Conservation (phyloP, 2,329 filamentous ascomycete genomes). For the Aspergillus ibericus region DNA sequence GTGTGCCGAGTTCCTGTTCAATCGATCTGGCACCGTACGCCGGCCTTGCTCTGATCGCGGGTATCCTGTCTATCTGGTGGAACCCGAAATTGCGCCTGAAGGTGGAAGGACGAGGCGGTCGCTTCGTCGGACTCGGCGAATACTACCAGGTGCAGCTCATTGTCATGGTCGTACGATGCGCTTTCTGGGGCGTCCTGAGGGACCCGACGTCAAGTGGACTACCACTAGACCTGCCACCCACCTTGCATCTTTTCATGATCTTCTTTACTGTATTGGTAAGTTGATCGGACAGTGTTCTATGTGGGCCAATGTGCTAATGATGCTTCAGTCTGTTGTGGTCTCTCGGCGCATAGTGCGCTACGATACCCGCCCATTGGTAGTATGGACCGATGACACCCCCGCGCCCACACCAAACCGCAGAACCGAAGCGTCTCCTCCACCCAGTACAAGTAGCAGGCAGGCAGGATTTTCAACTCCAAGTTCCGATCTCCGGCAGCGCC, state of each 20-base stretch:
- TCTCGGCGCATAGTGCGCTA: slow-evolving; percentile 42
- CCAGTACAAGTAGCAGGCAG: slow-evolving; percentile 18
- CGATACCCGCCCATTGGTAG: slow-evolving; percentile 43
- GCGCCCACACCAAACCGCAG: slow-evolving; percentile 27
- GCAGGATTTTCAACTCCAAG: slow-evolving; percentile 16
- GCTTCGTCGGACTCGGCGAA: slow-evolving; percentile 43
- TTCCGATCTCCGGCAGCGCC: slow-evolving; percentile 14
- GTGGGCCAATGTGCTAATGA: slow-evolving; percentile 19
- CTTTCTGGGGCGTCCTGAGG: slow-evolving; percentile 46
- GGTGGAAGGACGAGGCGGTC: slow-evolving; percentile 42
- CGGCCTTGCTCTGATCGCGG: slow-evolving; percentile 42
- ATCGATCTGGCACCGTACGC: slow-evolving; percentile 35
- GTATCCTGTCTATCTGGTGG: slow-evolving; percentile 50
- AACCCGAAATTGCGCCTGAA: slow-evolving; percentile 50
- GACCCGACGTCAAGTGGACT: slow-evolving; percentile 38
- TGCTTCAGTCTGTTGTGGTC: slow-evolving; percentile 35
- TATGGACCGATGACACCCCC: slow-evolving; percentile 42
- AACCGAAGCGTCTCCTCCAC: slow-evolving; percentile 17
- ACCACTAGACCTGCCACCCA: slow-evolving; percentile 30
- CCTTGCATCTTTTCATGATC: slow-evolving; percentile 43
- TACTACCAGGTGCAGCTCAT: slow-evolving; percentile 51
- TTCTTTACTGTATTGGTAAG: slow-evolving; percentile 42
- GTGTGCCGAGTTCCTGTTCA: slow-evolving; percentile 29
- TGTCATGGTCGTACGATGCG: slow-evolving; percentile 45
- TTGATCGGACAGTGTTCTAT: neutral